Evolutionary conservation across 192 early-diverging fungal genomes (phyloP).

Genomic region (Neocallimastix lanati): DNA sequence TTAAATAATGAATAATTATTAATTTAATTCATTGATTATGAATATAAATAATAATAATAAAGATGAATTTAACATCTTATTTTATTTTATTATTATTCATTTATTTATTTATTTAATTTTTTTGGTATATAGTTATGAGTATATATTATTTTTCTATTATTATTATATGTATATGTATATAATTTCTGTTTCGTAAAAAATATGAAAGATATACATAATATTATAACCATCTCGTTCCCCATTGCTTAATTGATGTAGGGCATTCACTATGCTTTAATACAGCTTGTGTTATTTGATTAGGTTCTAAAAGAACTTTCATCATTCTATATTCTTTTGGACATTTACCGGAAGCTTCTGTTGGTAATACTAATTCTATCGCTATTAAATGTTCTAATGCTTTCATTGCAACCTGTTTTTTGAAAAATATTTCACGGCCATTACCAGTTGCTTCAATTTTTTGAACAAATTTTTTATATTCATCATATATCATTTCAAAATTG

Average conservation of each 20-base stretch:
- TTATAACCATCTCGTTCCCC: slow-evolving; percentile 21
- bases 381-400: slow-evolving; percentile 67
- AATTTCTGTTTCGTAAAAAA: too few species aligned
- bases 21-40: too few species aligned
- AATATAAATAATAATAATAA: too few species aligned
- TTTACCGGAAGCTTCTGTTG: slow-evolving; percentile 23
- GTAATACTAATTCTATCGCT: slow-evolving; percentile 46
- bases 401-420: slow-evolving; percentile 4
- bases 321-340: slow-evolving; percentile 75
- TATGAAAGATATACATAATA: too few species aligned
- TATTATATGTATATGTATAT: too few species aligned
- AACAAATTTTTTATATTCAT: slow-evolving; percentile 74
- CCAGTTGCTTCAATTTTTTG: slow-evolving; percentile 15
- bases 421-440: slow-evolving; percentile 23
- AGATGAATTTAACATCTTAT: too few species aligned
- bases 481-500: slow-evolving; percentile 90
- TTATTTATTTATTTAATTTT: too few species aligned
- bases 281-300: slow-evolving; percentile 39
- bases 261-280: slow-evolving; percentile 37
- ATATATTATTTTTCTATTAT: too few species aligned
- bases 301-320: slow-evolving; percentile 46
- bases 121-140: too few species aligned
- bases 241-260: slow-evolving; percentile 38
- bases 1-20: too few species aligned
- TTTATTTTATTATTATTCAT: too few species aligned